These are phyloP conservation scores for Cryomyces minteri DNA, from an alignment of 495 filamentous ascomycete species.

Conservation along the genomic window DNA sequence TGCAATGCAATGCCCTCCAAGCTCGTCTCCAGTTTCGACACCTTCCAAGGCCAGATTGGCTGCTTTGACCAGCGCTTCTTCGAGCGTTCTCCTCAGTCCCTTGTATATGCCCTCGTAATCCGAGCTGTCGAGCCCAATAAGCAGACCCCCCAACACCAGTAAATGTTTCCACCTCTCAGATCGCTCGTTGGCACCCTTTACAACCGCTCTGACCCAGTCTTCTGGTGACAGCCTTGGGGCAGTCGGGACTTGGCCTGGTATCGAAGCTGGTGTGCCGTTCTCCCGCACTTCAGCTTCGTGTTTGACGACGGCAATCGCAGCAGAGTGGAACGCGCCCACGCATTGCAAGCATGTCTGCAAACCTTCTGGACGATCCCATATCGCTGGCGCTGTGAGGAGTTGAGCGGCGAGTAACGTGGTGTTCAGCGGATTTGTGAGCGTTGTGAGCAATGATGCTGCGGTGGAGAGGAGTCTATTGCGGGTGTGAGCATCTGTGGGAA, in stretches of 20 bases:
- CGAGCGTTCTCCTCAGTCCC: conserved; percentile 49
- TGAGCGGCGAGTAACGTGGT: conserved; percentile 81
- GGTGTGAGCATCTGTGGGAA: conserved; percentile 5
- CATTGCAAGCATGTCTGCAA: conserved; percentile 56
- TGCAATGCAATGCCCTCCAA: conserved; percentile 42
- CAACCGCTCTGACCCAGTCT: conserved; percentile 68
- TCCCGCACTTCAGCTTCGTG: conserved; percentile 25
- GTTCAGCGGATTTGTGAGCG: conserved; percentile 79
- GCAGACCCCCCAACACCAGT: conserved; percentile 57
- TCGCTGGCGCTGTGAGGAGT: conserved; percentile 63
- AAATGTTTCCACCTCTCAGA: conserved; percentile 81
- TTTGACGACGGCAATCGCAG: conserved; percentile 27
- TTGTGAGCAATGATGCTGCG: conserved; percentile 62
- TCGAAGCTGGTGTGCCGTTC: conserved; percentile 20
- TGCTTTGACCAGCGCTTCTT: conserved; percentile 59
- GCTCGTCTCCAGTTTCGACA: conserved; percentile 24
- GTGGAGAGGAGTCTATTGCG: conserved; percentile 51
- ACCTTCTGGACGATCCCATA: conserved; percentile 63
- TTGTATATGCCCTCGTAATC: conserved; percentile 42
- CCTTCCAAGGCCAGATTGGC: conserved; percentile 57
- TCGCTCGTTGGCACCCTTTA: conserved; percentile 66
- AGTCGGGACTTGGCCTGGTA: conserved; percentile 20
- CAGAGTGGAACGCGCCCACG: conserved; percentile 76
- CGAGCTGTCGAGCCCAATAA: conserved; percentile 63
- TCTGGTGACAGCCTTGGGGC: conserved; percentile 24